Base-by-base conservation (phyloP, 495 filamentous ascomycete species). In the Aspergillus incahuasiensis region DNA sequence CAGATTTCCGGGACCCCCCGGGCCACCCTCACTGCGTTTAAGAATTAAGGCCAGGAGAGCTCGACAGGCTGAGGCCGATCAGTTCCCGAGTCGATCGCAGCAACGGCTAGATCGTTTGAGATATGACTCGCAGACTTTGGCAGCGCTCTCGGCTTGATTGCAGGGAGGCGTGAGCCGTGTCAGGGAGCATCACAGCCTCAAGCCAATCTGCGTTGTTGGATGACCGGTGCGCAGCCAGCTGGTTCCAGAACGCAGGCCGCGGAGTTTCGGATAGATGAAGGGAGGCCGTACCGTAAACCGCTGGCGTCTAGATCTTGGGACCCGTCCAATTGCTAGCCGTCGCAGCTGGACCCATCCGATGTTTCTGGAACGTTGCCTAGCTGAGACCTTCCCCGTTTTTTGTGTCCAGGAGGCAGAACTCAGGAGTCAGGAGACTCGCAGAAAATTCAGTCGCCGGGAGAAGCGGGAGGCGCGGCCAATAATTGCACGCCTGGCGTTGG, bases 221-320 rank as follows among this genome's bases (percentile, higher is more conserved):
- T 19, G 48, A 11, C 32, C 25, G 13, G 32, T 42, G 20, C 21
- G 44, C 15, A 48, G 22, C 34, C 39, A 55, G 44, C 42, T 48
- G 47, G 55, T 55, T 50, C 32, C 32, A 35, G 32, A 35, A 35
- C 44, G 42, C 45, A 47, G 59, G 39, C 51, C 47, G 47, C 48
- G 61, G 21, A 25, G 61, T 63, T 63, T 63, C 61, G 57, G 21
- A 58, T 63, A 56, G 48, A 63, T 56, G 55, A 60, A 53, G 51
- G 48, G 30, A 51, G 54, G 42, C 40, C 41, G 51, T 54, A 42
- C 57, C 55, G 45, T 48, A 46, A 51, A 42, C 57, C 55, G 49
- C 44, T 50, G 48, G 43, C 38, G 48, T 60, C 58, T 63, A 55
- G 61, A 63, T 63, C 61, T 63, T 60, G 57, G 60, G 51, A 40